A percentile compares a stretch with the other conserved stretches of the same genome.
phyloP scores from a whole-genome alignment of 1,284 basidiomycete genomes.

The Hemileia vastatrix region DNA sequence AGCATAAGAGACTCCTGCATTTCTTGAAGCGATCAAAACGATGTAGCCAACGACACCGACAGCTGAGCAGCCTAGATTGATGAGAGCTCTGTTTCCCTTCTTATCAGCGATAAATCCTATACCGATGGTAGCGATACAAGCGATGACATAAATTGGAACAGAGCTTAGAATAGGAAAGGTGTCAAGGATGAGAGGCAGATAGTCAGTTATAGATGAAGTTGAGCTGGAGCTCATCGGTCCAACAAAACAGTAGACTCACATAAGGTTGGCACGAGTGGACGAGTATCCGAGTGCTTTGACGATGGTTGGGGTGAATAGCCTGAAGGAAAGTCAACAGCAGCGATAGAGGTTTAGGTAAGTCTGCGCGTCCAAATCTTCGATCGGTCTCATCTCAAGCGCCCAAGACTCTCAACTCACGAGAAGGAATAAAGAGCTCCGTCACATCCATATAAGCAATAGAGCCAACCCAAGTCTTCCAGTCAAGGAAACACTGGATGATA shows the following conservation, averaged over 20 bases:
- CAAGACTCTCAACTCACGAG: too few relatives aligned
- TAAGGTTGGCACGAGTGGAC: too few relatives aligned
- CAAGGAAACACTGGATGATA: constrained; percentile 22
- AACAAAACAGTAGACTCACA: too few relatives aligned
- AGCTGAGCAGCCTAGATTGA: constrained; percentile 27
- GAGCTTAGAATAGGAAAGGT: constrained; percentile 9
- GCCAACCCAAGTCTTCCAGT: constrained; percentile 31
- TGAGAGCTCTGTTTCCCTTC: constrained; percentile 28
- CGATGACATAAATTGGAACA: constrained; percentile 27
- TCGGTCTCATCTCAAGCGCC: too few relatives aligned
- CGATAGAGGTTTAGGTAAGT: too few relatives aligned
- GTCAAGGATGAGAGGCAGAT: too few relatives aligned
- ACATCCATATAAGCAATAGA: neutral
- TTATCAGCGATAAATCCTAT: constrained; percentile 33
- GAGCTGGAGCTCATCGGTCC: too few relatives aligned
- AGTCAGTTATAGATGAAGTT: too few relatives aligned
- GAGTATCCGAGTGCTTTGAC: too few relatives aligned
- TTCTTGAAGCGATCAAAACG: constrained; percentile 28
- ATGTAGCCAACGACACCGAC: constrained; percentile 32
- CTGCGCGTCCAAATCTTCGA: too few relatives aligned
- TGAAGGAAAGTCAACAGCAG: too few relatives aligned
- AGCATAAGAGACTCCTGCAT: constrained; percentile 28
- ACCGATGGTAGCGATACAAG: constrained; percentile 30
- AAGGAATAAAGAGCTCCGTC: constrained; percentile 28
- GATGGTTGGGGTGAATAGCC: too few relatives aligned